Base-by-base conservation (phyloP, 202 grass and related monocot species). In the Panicum hallii region DNA sequence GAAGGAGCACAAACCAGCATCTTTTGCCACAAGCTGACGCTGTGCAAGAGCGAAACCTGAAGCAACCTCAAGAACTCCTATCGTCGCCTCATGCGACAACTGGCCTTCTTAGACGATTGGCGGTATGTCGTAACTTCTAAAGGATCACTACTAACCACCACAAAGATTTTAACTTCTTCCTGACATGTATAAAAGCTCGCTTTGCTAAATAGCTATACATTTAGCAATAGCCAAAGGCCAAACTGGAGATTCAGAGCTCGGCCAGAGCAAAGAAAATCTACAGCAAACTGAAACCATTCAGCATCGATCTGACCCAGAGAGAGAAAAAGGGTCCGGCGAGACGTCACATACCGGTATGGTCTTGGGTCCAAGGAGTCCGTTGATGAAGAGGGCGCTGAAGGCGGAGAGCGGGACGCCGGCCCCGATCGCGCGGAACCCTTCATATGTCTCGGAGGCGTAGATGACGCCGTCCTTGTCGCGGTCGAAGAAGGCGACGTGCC, bases 401-500 rank as follows among this genome's bases (percentile, higher is more conserved):
- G 86, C 52, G 5, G 94, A 88, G 3, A 92, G 5, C 5, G 43
- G 44, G 19, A 90, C 84, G 38, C 86, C 86, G 42, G 65, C 62
- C 0, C 94, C 94, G 53, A 97, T 89, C 0, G 90, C 92, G 9
- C 92, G 90, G 42, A 94, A 78, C 38, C 94, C 94, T 84, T 79
- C 3, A 78, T 88, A 97, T 10, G 90, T 97, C 85, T 97, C 95
- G 16, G 74, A 57, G 7, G 87, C 84, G 75, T 85, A 90, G 86
- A 97, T 91, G 87, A 97, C 1, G 71, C 95, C 95, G 54, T 94
- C 95, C 67, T 90, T 97, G 86, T 97, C 82, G 20, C 90, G 43
- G 82, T 94, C 95, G 71, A 97, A 97, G 90, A 94, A 97, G 71
- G 87, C 83, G 56, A 86, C 92, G 91, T 97, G 92, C 67, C 82